Evolutionary conservation across 2,329 filamentous ascomycete species (phyloP).

Genomic region (Drechslera avenae): DNA sequence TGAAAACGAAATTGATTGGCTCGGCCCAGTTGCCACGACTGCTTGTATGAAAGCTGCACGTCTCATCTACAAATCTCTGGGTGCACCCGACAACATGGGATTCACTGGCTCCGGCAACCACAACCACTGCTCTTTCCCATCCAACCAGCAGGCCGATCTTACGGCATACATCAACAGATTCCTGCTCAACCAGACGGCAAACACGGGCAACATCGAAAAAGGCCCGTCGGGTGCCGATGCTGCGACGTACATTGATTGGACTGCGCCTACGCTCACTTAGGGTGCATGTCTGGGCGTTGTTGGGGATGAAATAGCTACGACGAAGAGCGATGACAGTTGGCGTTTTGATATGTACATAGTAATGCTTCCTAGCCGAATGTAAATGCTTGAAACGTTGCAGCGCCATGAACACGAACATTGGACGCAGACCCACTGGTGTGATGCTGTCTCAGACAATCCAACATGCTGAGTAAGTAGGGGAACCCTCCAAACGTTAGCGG

Average conservation of each 20-base stretch:
- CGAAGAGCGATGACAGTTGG: not conserved
- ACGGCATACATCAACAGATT: conserved; percentile 63
- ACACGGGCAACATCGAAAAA: conserved; percentile 44
- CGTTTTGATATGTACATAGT: conserved; percentile 20
- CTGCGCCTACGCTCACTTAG: conserved; percentile 42
- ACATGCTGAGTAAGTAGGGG: not conserved
- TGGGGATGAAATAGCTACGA: not conserved
- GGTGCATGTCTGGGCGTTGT: not conserved
- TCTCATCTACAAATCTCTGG: conserved; percentile 61
- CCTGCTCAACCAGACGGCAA: conserved; percentile 37
- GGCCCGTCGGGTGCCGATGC: conserved; percentile 38
- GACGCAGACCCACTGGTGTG: not conserved
- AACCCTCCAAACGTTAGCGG: not conserved
- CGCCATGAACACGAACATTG: not conserved
- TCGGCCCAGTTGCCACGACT: conserved; percentile 62
- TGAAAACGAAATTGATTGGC: conserved; percentile 65
- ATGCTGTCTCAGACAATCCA: not conserved
- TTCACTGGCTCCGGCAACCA: conserved; percentile 62
- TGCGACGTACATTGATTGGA: conserved; percentile 47
- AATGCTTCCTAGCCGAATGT: conserved; percentile 1
- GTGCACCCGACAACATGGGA: conserved; percentile 61
- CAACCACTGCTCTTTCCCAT: conserved; percentile 62
- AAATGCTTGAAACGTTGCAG: not conserved
- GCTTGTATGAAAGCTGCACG: conserved; percentile 63
- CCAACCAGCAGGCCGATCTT: conserved; percentile 58